Evolutionary conservation across 805 yeast genomes (phyloP).

Genomic region (Pichia pseudocactophila): DNA sequence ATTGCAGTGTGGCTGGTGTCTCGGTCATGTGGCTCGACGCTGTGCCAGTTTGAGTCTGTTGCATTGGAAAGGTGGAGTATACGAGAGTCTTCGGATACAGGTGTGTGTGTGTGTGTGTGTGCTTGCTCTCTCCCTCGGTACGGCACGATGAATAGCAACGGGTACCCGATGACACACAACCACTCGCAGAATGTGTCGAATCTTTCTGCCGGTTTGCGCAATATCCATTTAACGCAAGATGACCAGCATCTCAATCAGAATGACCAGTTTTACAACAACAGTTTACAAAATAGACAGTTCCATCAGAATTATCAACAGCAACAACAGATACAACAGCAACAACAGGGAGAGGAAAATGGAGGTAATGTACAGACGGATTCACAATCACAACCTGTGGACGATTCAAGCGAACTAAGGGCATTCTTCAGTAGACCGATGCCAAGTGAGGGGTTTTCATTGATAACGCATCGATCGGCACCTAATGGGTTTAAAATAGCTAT

Average conservation of each 20-base stretch:
- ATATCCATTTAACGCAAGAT: slow-evolving; percentile 22
- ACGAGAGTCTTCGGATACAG: too few species aligned
- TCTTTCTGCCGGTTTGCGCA: slow-evolving; percentile 32
- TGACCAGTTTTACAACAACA: slow-evolving; percentile 5
- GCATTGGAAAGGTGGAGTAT: too few species aligned
- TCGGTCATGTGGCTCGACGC: too few species aligned
- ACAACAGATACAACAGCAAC: slow-evolving; percentile 18
- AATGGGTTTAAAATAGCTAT: slow-evolving; percentile 95
- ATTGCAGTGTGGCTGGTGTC: too few species aligned
- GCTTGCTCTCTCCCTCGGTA: too few species aligned
- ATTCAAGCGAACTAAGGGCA: slow-evolving; percentile 46
- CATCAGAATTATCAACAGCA: slow-evolving; percentile 4
- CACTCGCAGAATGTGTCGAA: slow-evolving; percentile 28
- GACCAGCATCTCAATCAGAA: slow-evolving; percentile 3
- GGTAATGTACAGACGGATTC: too few species aligned
- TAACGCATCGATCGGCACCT: slow-evolving; percentile 81
- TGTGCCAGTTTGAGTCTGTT: too few species aligned
- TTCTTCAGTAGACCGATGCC: slow-evolving; percentile 66
- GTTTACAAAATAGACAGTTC: slow-evolving; percentile 3
- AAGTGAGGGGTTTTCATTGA: slow-evolving; percentile 72
- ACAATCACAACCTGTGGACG: slow-evolving; percentile 24
- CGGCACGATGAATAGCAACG: not conserved
- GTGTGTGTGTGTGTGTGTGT: too few species aligned
- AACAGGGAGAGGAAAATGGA: slow-evolving; percentile 15
- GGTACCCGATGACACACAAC: not conserved